Conservation (phyloP, 2,329 filamentous ascomycete genomes). For the Penicillium palitans region DNA sequence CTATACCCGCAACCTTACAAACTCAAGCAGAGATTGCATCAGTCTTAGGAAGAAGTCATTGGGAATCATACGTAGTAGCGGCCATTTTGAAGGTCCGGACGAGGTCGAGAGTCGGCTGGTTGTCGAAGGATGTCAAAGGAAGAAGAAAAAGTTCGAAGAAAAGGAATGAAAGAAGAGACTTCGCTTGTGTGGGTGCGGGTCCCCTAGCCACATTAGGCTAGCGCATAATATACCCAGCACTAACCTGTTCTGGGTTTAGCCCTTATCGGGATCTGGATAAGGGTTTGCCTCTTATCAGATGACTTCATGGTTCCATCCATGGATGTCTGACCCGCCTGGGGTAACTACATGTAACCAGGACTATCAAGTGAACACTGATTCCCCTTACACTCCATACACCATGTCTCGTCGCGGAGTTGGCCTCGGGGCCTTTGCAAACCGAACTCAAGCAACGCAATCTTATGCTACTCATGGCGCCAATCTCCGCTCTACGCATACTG, state of each 20-base stretch:
- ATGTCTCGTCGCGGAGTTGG: slow-evolving; percentile 69
- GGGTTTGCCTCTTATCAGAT: slow-evolving; percentile 28
- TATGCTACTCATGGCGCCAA: slow-evolving; percentile 87
- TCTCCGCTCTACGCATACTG: slow-evolving; percentile 80
- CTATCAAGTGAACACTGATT: not conserved
- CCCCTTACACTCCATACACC: not conserved
- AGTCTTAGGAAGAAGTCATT: slow-evolving; percentile 38
- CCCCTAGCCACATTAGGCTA: slow-evolving; percentile 23
- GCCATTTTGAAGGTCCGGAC: slow-evolving; percentile 56
- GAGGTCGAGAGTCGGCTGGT: slow-evolving; percentile 43
- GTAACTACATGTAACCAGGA: not conserved
- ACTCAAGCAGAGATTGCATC: slow-evolving; percentile 35
- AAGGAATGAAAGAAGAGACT: slow-evolving; percentile 27
- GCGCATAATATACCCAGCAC: not conserved
- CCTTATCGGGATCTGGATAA: slow-evolving; percentile 21
- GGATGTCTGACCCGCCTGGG: not conserved
- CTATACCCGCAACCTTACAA: slow-evolving; percentile 67
- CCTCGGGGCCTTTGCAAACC: slow-evolving; percentile 84
- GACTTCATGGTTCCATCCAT: slow-evolving; percentile 20
- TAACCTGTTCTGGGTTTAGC: slow-evolving; percentile 2
- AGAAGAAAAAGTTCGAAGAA: slow-evolving; percentile 25
- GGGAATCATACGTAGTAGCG: slow-evolving; percentile 61
- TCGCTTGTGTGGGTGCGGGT: slow-evolving; percentile 38
- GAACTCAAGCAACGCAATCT: slow-evolving; percentile 78
- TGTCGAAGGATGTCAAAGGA: slow-evolving; percentile 38